phyloP scores from a whole-genome alignment of 345 rosid genomes.

The Eucalyptus coolabah region DNA sequence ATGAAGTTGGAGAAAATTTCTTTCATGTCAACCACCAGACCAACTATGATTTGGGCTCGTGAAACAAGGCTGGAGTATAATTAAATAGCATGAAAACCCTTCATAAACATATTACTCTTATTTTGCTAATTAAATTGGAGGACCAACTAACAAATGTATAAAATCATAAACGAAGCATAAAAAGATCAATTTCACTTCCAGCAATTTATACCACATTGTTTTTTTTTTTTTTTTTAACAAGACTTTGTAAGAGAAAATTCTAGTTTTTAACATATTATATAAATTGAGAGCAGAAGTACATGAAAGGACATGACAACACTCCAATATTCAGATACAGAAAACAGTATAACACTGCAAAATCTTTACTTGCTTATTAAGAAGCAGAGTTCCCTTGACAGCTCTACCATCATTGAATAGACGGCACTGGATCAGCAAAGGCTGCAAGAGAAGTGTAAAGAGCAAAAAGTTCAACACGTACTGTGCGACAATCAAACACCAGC shows the following conservation, averaged over 20 bases:
- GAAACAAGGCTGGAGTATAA: neutral
- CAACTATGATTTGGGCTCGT: neutral
- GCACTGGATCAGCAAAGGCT: conserved; percentile 80
- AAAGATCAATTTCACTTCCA: neutral
- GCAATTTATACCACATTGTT: neutral
- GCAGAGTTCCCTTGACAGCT: conserved; percentile 75
- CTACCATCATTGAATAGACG: conserved; percentile 60
- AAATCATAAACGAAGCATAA: neutral
- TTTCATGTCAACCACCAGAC: neutral
- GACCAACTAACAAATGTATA: neutral
- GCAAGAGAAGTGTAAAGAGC: neutral
- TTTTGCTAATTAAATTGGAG: neutral
- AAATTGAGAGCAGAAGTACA: neutral
- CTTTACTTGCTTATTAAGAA: conserved; percentile 56
- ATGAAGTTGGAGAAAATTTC: neutral
- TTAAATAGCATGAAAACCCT: neutral
- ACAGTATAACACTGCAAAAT: neutral
- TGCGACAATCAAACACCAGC: neutral
- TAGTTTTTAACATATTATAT: neutral
- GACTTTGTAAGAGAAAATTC: neutral
- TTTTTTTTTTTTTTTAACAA: neutral
- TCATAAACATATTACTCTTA: neutral
- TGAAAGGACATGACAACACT: neutral
- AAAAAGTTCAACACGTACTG: neutral
- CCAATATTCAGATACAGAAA: neutral